phyloP scores from a whole-genome alignment of 768 basidiomycete genomes.

The Boletus sensibilis region DNA sequence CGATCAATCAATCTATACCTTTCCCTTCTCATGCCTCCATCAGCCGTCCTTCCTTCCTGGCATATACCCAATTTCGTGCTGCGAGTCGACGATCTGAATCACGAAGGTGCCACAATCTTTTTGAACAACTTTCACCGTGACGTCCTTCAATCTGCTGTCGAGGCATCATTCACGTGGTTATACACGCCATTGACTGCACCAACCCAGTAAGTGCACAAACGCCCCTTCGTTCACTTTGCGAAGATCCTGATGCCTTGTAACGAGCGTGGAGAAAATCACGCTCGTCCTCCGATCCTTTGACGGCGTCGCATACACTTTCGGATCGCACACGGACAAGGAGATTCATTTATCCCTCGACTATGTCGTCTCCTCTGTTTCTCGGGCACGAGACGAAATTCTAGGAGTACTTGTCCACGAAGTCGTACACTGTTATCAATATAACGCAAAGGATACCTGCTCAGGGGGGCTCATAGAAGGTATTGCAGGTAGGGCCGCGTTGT shows the following conservation, averaged over 20 bases:
- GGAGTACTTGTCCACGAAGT: conserved; percentile 76
- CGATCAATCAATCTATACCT: neutral
- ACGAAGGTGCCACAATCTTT: conserved; percentile 59
- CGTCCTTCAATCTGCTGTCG: conserved; percentile 38
- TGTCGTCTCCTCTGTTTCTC: conserved; percentile 43
- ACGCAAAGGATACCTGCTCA: conserved; percentile 58
- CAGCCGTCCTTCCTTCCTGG: conserved; percentile 38
- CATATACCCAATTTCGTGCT: conserved; percentile 56
- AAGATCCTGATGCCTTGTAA: conserved; percentile 7
- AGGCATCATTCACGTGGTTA: conserved; percentile 40
- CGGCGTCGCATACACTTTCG: conserved; percentile 69
- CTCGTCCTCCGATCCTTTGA: conserved; percentile 65
- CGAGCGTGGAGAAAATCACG: conserved; percentile 51
- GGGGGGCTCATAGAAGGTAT: conserved; percentile 77
- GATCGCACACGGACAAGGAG: conserved; percentile 60
- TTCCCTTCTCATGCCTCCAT: conserved; percentile 23
- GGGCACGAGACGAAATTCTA: conserved; percentile 57
- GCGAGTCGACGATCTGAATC: conserved; percentile 56
- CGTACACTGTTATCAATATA: conserved; percentile 77
- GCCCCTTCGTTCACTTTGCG: neutral
- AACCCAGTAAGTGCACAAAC: conserved; percentile 41
- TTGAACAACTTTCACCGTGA: conserved; percentile 46
- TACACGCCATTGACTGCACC: conserved; percentile 47
- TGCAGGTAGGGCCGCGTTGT: conserved; percentile 52
- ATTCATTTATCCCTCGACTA: conserved; percentile 72